These are phyloP conservation scores for Microdochium paspali DNA, from an alignment of 2,329 filamentous ascomycete species.

Conservation along the genomic window DNA sequence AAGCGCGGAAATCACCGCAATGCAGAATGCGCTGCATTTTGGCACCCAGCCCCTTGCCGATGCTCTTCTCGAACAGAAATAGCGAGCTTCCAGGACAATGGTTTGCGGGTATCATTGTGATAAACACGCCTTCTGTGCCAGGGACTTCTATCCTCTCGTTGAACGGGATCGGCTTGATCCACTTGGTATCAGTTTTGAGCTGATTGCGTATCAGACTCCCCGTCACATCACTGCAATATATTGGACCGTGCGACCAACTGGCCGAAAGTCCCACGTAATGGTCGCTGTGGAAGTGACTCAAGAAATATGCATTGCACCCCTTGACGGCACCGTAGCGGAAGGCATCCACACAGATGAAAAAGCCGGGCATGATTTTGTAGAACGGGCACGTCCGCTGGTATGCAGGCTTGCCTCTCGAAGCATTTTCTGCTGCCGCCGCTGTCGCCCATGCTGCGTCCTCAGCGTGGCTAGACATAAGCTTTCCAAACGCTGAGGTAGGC, in stretches of 20 bases:
- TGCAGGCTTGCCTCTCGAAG: conserved; percentile 74
- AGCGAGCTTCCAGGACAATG: conserved; percentile 93
- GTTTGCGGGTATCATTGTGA: conserved; percentile 94
- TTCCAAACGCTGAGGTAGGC: conserved; percentile 70
- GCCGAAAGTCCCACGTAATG: conserved; percentile 89
- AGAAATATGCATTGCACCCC: conserved; percentile 87
- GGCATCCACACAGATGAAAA: conserved; percentile 89
- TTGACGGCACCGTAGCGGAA: conserved; percentile 92
- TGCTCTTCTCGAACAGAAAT: conserved; percentile 79
- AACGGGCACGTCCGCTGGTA: conserved; percentile 92
- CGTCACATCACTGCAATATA: conserved; percentile 92
- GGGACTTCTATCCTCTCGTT: conserved; percentile 72
- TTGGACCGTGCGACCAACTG: conserved; percentile 85
- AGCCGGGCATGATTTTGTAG: conserved; percentile 94
- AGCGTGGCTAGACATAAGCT: conserved; percentile 84
- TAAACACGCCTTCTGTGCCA: conserved; percentile 69
- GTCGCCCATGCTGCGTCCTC: conserved; percentile 86
- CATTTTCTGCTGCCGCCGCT: conserved; percentile 70
- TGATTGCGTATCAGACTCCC: conserved; percentile 83
- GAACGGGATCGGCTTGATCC: conserved; percentile 77
- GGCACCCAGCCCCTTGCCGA: conserved; percentile 48
- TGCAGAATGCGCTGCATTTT: conserved; percentile 76
- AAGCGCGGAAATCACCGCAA: conserved; percentile 93
- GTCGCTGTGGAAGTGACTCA: conserved; percentile 97
- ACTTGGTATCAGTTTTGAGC: conserved; percentile 76